Percentiles rank a stretch among this genome's conserved stretches.
Evolutionary conservation across 2,329 filamentous ascomycete genomes (phyloP).

Genomic region (Madurella fahalii): DNA sequence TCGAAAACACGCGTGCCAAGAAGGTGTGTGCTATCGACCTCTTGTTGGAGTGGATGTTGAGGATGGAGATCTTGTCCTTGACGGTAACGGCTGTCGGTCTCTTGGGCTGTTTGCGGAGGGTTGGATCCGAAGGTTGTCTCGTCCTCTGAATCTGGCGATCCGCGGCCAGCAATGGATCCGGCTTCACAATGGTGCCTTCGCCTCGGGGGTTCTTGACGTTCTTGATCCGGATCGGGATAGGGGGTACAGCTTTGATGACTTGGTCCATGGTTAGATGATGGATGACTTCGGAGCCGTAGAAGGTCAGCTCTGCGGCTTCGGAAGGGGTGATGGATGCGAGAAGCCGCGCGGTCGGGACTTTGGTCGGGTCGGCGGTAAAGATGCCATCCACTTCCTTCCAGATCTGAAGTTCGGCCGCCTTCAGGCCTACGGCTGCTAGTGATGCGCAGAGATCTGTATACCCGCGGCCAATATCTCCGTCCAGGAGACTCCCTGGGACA

Average conservation of each 20-base stretch:
- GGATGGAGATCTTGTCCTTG: constrained; percentile 93
- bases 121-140: constrained; percentile 33
- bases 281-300: constrained; percentile 93
- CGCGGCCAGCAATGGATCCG: constrained; percentile 58
- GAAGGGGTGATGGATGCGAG: constrained; percentile 84
- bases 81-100: constrained; percentile 89
- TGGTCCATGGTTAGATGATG: constrained; percentile 99
- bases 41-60: constrained; percentile 98
- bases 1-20: constrained; percentile 88
- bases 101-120: constrained; percentile 58
- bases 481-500: constrained; percentile 84
- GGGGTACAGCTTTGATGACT: constrained; percentile 71
- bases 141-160: constrained; percentile 56
- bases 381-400: constrained; percentile 92
- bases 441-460: constrained; percentile 97
- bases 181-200: constrained; percentile 76
- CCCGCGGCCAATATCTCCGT: constrained; percentile 83
- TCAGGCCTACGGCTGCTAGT: constrained; percentile 81
- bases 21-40: constrained; percentile 94
- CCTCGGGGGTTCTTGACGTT: constrained; percentile 84
- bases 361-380: constrained; percentile 66
- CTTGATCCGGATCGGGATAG: constrained; percentile 84
- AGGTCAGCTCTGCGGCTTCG: constrained; percentile 93
- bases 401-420: constrained; percentile 85
- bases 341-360: constrained; percentile 89